Base-by-base conservation (phyloP, 768 basidiomycete genomes). In the Chiua virens region DNA sequence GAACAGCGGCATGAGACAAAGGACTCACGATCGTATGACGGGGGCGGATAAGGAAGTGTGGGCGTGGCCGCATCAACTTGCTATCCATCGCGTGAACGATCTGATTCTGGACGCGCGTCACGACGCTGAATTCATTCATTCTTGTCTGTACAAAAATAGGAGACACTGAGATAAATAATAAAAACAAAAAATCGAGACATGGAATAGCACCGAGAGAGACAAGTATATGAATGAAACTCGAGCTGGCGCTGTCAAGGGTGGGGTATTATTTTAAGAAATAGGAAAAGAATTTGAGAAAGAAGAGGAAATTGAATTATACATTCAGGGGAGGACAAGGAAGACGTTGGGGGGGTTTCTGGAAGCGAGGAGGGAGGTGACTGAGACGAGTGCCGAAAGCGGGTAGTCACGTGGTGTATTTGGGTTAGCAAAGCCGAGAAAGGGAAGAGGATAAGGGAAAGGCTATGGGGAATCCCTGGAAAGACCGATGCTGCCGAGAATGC, bases 391-490 rank as follows among this genome's bases (percentile, higher is more conserved):
- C 52, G 8, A 53, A 48, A 50, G 51, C 8, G 52, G 62, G 15
- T 17, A 5, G 55, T 68, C 69, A 71, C 67, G 68, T 69, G 68
- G 36, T 28, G 10, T 6, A 13, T 44, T 27, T 40, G 42, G 49
- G 58, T 61, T 48, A 62, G 42, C 52, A 48, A 18, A n/a, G 5
- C 54, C 58, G 0, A 10, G n/a, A 54, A 10, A 47, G 64, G n/a
- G 30, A 69, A 25, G 39, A 0, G 44, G 57, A 58, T 71, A 69
- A 72, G 71, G 77, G 76, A 47, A 83, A 85, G 84, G 77, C 79
- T 80, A 83, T 85, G 85, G 85, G 79, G 80, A 84, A 76, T 85
- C 82, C 82, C 83, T 73, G 76, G 81, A 76, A 79, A 82, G 72
- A 77, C 80, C 79, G 78, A 51, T 51, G 40, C n/a, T 65, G 77